Percentiles rank a stretch among this genome's conserved stretches.
phyloP scores from a whole-genome alignment of 371 early-diverging fungal genomes.

The Rhizopus sp. region DNA sequence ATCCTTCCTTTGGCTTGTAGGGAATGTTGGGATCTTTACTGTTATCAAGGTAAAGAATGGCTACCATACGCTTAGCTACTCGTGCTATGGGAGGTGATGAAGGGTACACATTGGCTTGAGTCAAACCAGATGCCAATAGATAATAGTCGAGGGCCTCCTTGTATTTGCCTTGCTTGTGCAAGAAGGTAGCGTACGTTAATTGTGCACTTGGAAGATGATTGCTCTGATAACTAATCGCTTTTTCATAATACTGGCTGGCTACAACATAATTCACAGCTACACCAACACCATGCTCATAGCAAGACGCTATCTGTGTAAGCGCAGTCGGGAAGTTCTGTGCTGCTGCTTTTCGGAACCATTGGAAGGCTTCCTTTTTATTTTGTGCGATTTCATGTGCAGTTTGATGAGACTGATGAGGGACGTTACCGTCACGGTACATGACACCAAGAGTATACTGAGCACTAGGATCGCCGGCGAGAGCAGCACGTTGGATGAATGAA shows the following conservation, averaged over 20 bases:
- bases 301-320: conserved; percentile 69
- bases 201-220: conserved; percentile 49
- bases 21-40: conserved; percentile 28
- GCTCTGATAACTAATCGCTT: conserved; percentile 50
- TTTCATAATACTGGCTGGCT: conserved; percentile 69
- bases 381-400: conserved; percentile 7
- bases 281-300: conserved; percentile 74
- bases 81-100: conserved; percentile 25
- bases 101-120: conserved; percentile 38
- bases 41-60: conserved; percentile 40
- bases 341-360: conserved; percentile 68
- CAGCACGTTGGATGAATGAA: conserved; percentile 33
- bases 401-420: conserved; percentile 2
- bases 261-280: conserved; percentile 46
- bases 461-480: conserved; percentile 36
- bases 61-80: conserved; percentile 39
- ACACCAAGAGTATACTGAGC: conserved; percentile 48
- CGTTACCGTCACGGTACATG: conserved; percentile 41
- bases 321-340: conserved; percentile 62
- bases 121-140: conserved; percentile 40
- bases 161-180: conserved; percentile 34
- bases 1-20: conserved; percentile 28
- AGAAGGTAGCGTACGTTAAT: conserved; percentile 35
- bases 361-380: conserved; percentile 48
- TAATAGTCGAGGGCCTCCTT: conserved; percentile 44